These are phyloP conservation scores for Coriaria nepalensis DNA, from an alignment of 306 rosid genomes.

Conservation along the genomic window DNA sequence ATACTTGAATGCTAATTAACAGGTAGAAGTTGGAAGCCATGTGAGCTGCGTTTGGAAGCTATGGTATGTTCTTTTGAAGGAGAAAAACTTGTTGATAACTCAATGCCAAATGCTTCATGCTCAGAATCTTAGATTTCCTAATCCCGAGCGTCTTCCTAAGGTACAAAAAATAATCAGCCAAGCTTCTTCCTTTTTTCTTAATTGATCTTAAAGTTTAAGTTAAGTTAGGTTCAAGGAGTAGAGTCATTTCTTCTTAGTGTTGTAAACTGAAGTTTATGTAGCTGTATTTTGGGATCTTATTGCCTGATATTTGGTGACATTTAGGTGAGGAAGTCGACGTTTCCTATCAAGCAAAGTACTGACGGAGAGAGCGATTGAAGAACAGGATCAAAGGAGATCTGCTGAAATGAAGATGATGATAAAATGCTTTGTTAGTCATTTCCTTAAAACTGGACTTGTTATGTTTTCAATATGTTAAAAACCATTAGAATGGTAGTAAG, in stretches of 20 bases:
- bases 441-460: too few species aligned
- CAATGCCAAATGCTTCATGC: slow-evolving; percentile 95
- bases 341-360: slow-evolving; percentile 92
- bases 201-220: too few species aligned
- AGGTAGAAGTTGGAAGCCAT: slow-evolving; percentile 96
- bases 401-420: slow-evolving; percentile 96
- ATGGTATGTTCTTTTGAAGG: slow-evolving; percentile 88
- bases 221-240: too few species aligned
- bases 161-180: slow-evolving; percentile 15
- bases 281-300: not conserved
- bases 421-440: slow-evolving; percentile 51
- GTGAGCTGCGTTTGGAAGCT: slow-evolving; percentile 74
- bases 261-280: too few species aligned
- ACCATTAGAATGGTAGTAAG: too few species aligned
- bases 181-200: slow-evolving; percentile 7
- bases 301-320: slow-evolving; percentile 9
- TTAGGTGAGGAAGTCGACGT: slow-evolving; percentile 96
- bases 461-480: too few species aligned
- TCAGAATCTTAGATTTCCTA: slow-evolving; percentile 64
- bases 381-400: slow-evolving; percentile 84
- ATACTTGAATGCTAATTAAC: slow-evolving; percentile 12
- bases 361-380: slow-evolving; percentile 86
- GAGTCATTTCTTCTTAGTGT: not conserved
- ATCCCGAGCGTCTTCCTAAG: slow-evolving; percentile 91
- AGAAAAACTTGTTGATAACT: slow-evolving; percentile 90